Conservation (phyloP, 169 alveolate species). For the Eimeria necatrix region DNA sequence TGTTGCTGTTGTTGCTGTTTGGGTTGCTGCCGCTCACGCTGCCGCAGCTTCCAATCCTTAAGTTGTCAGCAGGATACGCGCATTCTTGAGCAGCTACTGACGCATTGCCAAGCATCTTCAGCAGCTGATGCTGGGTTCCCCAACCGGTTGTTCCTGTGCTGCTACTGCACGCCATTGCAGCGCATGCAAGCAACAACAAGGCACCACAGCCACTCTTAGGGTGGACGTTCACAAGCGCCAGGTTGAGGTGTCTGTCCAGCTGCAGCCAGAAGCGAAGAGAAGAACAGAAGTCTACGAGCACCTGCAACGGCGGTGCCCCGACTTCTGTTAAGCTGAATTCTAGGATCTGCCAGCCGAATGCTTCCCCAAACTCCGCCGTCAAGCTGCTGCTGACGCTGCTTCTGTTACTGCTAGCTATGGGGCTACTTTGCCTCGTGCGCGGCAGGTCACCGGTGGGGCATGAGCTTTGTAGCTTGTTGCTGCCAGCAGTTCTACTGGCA, state of each 20-base stretch:
- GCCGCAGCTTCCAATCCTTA: not conserved
- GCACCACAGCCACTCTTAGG: constrained; percentile 65
- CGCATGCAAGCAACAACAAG: constrained; percentile 71
- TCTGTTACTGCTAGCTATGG: not conserved
- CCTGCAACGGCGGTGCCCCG: constrained; percentile 70
- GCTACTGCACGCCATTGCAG: constrained; percentile 59
- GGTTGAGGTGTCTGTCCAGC: constrained; percentile 62
- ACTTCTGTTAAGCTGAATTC: constrained; percentile 35
- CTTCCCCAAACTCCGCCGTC: constrained; percentile 51
- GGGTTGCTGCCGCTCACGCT: not conserved
- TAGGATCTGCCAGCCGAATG: constrained; percentile 59
- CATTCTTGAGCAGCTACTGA: constrained; percentile 72
- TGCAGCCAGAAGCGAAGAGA: constrained; percentile 65
- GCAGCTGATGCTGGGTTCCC: constrained; percentile 60
- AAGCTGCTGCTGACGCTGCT: constrained; percentile 50
- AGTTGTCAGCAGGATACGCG: not conserved
- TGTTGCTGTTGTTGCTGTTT: constrained; percentile 7
- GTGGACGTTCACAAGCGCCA: constrained; percentile 50
- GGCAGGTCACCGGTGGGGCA: not conserved
- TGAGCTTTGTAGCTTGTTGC: not conserved
- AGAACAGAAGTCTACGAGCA: constrained; percentile 62
- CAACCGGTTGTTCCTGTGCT: constrained; percentile 47
- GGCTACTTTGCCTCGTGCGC: not conserved
- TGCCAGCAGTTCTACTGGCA: constrained; percentile 45
- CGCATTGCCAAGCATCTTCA: constrained; percentile 62